Base-by-base conservation (phyloP, 176 grass and related monocot genomes). In the Hyparrhenia diplandra region DNA sequence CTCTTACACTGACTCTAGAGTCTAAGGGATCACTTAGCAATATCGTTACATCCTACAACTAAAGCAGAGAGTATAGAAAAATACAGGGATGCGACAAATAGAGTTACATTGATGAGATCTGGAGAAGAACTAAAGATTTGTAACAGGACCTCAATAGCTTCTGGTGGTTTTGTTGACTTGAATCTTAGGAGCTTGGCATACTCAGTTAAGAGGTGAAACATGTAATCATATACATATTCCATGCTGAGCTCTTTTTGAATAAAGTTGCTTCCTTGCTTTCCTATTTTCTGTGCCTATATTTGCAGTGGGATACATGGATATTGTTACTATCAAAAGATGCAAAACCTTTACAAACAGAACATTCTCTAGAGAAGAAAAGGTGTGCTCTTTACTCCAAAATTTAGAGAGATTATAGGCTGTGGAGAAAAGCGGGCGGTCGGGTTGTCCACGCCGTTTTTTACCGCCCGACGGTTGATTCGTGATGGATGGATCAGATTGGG, bases 161-260 rank as follows among this genome's bases (percentile, higher is more conserved):
- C 70, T 58, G 82, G 66, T 30, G 92, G 88, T 73, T 82, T 72
- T 12, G 84, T 93, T 41, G 90, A 90, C 51, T 93, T 95, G 85
- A 93, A 95, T 43, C 84, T 85, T 78, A 99, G 85, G 46, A 99
- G 96, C 88, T 93, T 95, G 41, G 90, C 81, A 65, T 95, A 99
- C 79, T 99, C 96, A 29, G 70, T 91, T 71, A 99, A 69, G 6
- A 99, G 87, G 84, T 95, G 96, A 79, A 95, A 87, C 96, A 99
- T 99, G 76, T 99, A 99, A 41, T 99, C 92, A 6, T 99, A 99
- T 37, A 98, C 85, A 45, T 86, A 88, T 34, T 83, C 86, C 80
- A 95, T 99, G 20, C 69, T 86, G 31, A 99, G 84, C 46, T 91
- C 92, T 55, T 93, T 76, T 71, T 89, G 84, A 79, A 99, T 85